Evolutionary conservation across 2,329 filamentous ascomycete species (phyloP).

Genomic region (Pochonia chlamydosporia): DNA sequence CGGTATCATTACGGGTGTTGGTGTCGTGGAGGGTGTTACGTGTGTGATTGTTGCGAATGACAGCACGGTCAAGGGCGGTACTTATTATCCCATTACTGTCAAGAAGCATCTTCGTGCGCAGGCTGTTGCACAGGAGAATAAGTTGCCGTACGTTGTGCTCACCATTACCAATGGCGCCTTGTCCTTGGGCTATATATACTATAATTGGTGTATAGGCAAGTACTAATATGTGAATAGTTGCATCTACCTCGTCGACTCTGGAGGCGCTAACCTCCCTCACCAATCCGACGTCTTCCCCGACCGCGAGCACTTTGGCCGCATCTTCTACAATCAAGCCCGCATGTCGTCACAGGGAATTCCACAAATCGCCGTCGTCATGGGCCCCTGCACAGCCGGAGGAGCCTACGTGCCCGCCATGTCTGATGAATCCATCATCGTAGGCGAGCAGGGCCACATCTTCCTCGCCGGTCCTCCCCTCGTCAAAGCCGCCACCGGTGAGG

Average conservation of each 20-base stretch:
- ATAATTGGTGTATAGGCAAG: too few species aligned
- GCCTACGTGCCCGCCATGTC: constrained; percentile 97
- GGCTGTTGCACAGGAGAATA: constrained; percentile 84
- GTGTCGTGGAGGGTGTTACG: constrained; percentile 81
- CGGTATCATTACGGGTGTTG: constrained; percentile 89
- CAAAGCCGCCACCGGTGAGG: constrained; percentile 91
- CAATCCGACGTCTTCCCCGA: constrained; percentile 96
- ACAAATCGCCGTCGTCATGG: constrained; percentile 94
- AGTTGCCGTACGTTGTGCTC: constrained; percentile 47
- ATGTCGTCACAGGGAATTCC: constrained; percentile 88
- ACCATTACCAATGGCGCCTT: constrained; percentile 3
- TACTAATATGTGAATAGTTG: constrained; percentile 44
- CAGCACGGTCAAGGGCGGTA: constrained; percentile 94
- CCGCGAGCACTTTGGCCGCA: constrained; percentile 88
- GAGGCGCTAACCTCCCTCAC: constrained; percentile 89
- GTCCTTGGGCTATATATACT: neutral
- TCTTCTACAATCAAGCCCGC: constrained; percentile 96
- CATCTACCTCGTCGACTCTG: constrained; percentile 94
- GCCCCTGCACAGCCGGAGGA: constrained; percentile 89
- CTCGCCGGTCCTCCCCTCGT: constrained; percentile 90
- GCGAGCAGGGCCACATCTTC: constrained; percentile 95
- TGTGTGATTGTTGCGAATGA: constrained; percentile 96
- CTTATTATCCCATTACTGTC: constrained; percentile 94
- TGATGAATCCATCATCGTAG: constrained; percentile 94
- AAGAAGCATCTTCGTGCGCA: constrained; percentile 96